Conservation (phyloP, 2,329 filamentous ascomycete genomes). For the Calonectria pseudoturangicola region DNA sequence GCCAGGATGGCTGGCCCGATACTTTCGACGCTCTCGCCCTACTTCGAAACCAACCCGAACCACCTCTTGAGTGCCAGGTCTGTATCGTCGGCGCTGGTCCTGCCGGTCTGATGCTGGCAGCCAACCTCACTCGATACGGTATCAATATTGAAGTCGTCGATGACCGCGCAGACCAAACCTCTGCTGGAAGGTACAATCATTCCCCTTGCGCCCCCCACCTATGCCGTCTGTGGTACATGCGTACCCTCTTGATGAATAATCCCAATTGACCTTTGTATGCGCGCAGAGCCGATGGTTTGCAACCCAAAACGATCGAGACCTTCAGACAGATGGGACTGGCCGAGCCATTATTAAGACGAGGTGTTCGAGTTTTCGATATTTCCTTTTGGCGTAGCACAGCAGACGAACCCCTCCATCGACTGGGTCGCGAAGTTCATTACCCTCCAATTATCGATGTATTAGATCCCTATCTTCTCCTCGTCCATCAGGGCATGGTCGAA, state of each 20-base stretch:
- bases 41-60: constrained; percentile 68
- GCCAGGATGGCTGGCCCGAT: constrained; percentile 57
- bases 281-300: constrained; percentile 80
- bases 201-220: constrained; percentile 13
- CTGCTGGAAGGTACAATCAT: constrained; percentile 73
- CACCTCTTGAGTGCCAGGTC: constrained; percentile 67
- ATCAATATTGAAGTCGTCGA: constrained; percentile 80
- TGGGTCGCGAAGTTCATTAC: constrained; percentile 81
- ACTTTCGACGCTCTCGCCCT: constrained; percentile 68
- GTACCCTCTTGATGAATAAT: constrained; percentile 26
- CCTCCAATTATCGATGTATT: constrained; percentile 76
- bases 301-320: constrained; percentile 87
- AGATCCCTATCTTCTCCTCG: constrained; percentile 74
- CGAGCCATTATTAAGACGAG: constrained; percentile 79
- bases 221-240: constrained; percentile 22
- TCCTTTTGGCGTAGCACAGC: constrained; percentile 79
- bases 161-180: constrained; percentile 80
- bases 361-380: constrained; percentile 84
- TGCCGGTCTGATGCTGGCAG: constrained; percentile 73
- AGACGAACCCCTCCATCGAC: constrained; percentile 72
- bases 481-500: constrained; percentile 86
- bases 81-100: constrained; percentile 74
- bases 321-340: constrained; percentile 83
- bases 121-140: constrained; percentile 77
- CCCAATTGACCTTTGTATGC: constrained; percentile 44